These are phyloP conservation scores for Cryphonectria naterciae DNA, from an alignment of 2,329 filamentous ascomycete genomes.

Conservation along the genomic window DNA sequence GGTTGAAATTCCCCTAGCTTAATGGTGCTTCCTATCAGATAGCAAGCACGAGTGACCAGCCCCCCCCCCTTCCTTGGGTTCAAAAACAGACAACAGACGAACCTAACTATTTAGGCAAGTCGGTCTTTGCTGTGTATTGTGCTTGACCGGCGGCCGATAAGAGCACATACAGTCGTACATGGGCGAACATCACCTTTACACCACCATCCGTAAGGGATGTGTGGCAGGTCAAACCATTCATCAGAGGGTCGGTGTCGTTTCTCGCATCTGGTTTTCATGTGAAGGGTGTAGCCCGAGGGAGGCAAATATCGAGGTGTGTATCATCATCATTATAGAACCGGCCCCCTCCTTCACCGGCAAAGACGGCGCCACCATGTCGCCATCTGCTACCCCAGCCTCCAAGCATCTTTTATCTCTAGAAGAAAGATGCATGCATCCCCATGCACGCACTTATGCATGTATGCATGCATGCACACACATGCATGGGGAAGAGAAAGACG, in stretches of 20 bases:
- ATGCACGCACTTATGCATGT: background rate
- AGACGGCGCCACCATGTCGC: background rate
- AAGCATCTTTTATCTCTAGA: no score
- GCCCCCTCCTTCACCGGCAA: background rate
- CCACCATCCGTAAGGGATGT: background rate
- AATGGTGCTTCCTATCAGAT: background rate
- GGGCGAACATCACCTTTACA: background rate
- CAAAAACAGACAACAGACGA: background rate
- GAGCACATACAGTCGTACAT: background rate
- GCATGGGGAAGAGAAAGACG: background rate
- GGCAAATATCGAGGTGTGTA: background rate
- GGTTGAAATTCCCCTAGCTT: background rate
- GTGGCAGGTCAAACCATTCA: background rate
- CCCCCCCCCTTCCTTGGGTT: background rate
- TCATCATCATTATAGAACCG: background rate
- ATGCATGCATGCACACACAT: background rate
- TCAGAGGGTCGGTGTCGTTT: background rate
- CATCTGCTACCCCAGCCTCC: no score
- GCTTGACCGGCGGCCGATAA: background rate
- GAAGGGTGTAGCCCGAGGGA: background rate
- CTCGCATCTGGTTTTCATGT: background rate
- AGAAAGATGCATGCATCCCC: no score
- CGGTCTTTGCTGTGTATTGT: background rate
- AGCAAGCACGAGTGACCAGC: background rate
- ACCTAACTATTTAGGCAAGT: slow-evolving; percentile 13